These are phyloP conservation scores for Colletotrichum acutatum DNA, from an alignment of 2,329 filamentous ascomycete genomes.

Conservation along the genomic window DNA sequence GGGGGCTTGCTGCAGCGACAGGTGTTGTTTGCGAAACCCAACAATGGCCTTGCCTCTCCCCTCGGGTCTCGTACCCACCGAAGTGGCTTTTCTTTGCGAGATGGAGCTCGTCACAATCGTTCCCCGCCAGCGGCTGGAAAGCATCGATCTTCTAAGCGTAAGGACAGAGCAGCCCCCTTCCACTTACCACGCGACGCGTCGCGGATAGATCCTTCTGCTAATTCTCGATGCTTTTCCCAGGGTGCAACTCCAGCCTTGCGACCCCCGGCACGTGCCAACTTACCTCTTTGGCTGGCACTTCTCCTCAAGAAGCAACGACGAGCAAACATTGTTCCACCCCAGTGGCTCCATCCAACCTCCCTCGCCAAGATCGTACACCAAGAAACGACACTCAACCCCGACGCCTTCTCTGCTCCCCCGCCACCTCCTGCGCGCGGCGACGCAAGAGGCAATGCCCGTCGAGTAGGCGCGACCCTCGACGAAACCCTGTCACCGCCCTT, in stretches of 20 bases:
- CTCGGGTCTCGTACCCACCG: constrained; percentile 77
- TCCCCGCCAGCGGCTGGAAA: constrained; percentile 89
- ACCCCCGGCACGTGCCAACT: constrained; percentile 80
- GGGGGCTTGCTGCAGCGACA: constrained; percentile 1
- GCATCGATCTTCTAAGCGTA: constrained; percentile 86
- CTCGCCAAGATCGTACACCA: constrained; percentile 82
- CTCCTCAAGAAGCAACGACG: constrained; percentile 94
- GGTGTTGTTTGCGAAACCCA: not conserved
- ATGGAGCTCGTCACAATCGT: constrained; percentile 97
- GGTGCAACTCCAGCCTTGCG: constrained; percentile 80
- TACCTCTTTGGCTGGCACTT: constrained; percentile 95
- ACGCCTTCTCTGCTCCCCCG: constrained; percentile 82
- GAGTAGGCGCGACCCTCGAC: constrained; percentile 42
- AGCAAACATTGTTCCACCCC: constrained; percentile 90
- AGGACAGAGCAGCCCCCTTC: constrained; percentile 49
- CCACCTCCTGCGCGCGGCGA: constrained; percentile 68
- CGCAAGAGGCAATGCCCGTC: constrained; percentile 53
- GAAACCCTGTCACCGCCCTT: constrained; percentile 76
- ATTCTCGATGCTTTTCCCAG: constrained; percentile 55
- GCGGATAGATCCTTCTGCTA: not conserved
- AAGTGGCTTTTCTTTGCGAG: constrained; percentile 95
- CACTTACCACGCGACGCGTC: constrained; percentile 22
- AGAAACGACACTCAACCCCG: constrained; percentile 78
- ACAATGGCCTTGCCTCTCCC: constrained; percentile 63
- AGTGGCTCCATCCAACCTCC: constrained; percentile 85